Evolutionary conservation across 805 yeast species (phyloP).

Genomic region (Starmerella bombi): DNA sequence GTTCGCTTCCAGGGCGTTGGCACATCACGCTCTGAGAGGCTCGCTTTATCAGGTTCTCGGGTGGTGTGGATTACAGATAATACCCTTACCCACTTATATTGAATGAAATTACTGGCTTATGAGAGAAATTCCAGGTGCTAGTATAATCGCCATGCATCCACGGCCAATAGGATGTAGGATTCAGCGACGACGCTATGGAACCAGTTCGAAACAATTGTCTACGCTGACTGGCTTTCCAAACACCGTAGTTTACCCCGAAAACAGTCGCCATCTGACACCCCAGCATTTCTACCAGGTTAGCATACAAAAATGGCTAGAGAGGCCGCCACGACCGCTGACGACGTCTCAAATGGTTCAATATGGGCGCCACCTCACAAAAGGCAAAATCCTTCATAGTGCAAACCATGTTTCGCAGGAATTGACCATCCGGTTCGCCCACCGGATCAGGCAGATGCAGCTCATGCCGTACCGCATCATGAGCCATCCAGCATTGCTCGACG

Average conservation of each 20-base stretch:
- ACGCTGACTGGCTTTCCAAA: slow-evolving; percentile 9
- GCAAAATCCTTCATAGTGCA: slow-evolving; percentile 69
- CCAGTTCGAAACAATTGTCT: slow-evolving; percentile 3
- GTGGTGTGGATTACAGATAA: too few species aligned
- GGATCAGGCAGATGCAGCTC: slow-evolving; percentile 64
- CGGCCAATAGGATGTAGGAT: too few species aligned
- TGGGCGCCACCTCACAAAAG: slow-evolving; percentile 63
- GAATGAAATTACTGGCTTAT: too few species aligned
- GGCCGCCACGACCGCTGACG: slow-evolving; percentile 78
- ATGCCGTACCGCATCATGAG: slow-evolving; percentile 74
- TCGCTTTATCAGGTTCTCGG: too few species aligned
- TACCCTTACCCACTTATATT: too few species aligned
- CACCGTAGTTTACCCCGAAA: slow-evolving; percentile 13
- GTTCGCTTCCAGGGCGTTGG: too few species aligned
- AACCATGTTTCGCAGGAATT: slow-evolving; percentile 78
- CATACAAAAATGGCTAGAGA: slow-evolving; percentile 46
- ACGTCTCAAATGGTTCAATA: slow-evolving; percentile 81
- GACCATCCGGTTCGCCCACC: slow-evolving; percentile 69
- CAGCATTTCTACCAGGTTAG: slow-evolving; percentile 81
- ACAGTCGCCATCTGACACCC: slow-evolving; percentile 29
- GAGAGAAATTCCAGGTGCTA: too few species aligned
- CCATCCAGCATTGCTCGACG: slow-evolving; percentile 74
- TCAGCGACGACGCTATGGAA: not conserved
- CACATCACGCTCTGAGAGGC: too few species aligned
- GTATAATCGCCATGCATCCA: too few species aligned